phyloP scores from a whole-genome alignment of 1,139 yeast genomes.

The Zygoascus hellenicus region DNA sequence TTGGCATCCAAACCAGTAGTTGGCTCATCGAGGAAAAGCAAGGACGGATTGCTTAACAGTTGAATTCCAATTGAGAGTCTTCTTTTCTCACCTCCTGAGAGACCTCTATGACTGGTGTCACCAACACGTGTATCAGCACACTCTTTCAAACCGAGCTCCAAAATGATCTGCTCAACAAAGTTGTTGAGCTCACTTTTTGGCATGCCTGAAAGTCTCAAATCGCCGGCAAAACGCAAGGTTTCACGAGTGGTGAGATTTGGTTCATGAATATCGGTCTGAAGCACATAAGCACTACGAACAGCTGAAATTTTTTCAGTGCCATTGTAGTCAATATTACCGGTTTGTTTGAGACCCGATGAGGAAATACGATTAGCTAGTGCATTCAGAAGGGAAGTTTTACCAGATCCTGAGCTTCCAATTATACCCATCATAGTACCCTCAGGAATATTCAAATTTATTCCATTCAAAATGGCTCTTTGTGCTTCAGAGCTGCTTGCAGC shows the following conservation, averaged over 20 bases:
- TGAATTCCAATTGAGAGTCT: conserved; percentile 76
- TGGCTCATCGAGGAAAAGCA: conserved; percentile 79
- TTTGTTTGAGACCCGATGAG: conserved; percentile 23
- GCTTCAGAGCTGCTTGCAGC: not conserved
- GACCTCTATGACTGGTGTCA: conserved; percentile 44
- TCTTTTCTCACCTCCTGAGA: conserved; percentile 85
- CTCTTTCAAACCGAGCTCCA: conserved; percentile 56
- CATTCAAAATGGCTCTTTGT: conserved; percentile 30
- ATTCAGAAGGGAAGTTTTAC: conserved; percentile 76
- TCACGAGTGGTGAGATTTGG: conserved; percentile 70
- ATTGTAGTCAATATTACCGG: conserved; percentile 36
- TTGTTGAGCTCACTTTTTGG: conserved; percentile 39
- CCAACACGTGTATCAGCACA: conserved; percentile 55
- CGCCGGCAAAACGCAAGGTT: conserved; percentile 65
- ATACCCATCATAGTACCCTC: conserved; percentile 57
- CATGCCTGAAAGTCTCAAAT: conserved; percentile 48
- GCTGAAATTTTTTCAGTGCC: conserved; percentile 33
- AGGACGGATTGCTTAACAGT: conserved; percentile 66
- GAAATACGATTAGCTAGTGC: conserved; percentile 58
- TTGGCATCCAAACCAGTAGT: conserved; percentile 85
- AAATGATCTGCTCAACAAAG: conserved; percentile 54
- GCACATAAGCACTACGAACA: conserved; percentile 59
- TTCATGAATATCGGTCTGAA: conserved; percentile 69
- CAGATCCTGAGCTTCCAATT: conserved; percentile 83
- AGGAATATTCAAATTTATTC: conserved; percentile 52